phyloP scores from a whole-genome alignment of 1,284 basidiomycete genomes.

The Clitocybe nebularis region DNA sequence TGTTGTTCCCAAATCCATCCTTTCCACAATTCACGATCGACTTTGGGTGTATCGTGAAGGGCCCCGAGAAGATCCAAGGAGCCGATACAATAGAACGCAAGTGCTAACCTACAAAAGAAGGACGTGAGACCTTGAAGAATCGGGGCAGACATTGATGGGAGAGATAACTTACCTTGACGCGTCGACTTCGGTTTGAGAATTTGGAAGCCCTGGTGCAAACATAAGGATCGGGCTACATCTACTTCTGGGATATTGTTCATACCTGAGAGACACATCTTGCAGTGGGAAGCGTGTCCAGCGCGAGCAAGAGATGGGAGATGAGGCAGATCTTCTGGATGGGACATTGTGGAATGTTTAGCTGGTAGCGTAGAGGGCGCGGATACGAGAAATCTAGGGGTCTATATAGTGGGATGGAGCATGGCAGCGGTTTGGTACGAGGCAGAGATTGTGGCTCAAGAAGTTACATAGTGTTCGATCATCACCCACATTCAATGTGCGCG shows the following conservation, averaged over 20 bases:
- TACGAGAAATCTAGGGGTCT: constrained; percentile 10
- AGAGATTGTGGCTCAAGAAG: constrained; percentile 14
- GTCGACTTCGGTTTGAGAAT: constrained; percentile 53
- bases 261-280: constrained; percentile 50
- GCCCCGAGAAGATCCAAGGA: constrained; percentile 69
- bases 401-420: constrained; percentile 18
- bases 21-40: constrained; percentile 62
- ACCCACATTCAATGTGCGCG: constrained; percentile 14
- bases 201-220: constrained; percentile 41
- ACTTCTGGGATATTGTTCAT: no score
- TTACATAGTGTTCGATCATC: constrained; percentile 20
- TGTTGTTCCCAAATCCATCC: constrained; percentile 90
- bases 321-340: constrained; percentile 13
- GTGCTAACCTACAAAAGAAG: constrained; percentile 54
- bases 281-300: constrained; percentile 48
- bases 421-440: constrained; percentile 11
- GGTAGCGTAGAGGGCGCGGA: background rate
- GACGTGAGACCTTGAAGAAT: constrained; percentile 1
- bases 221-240: constrained; percentile 6
- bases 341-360: constrained; percentile 4
- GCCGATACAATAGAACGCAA: constrained; percentile 84
- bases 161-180: constrained; percentile 43
- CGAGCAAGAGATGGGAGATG: constrained; percentile 35
- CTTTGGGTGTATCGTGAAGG: constrained; percentile 40
- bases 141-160: constrained; percentile 7